Percentiles rank a stretch among this genome's conserved stretches.
Evolutionary conservation across 768 basidiomycete species (phyloP).

Genomic region (Mycena filopes): DNA sequence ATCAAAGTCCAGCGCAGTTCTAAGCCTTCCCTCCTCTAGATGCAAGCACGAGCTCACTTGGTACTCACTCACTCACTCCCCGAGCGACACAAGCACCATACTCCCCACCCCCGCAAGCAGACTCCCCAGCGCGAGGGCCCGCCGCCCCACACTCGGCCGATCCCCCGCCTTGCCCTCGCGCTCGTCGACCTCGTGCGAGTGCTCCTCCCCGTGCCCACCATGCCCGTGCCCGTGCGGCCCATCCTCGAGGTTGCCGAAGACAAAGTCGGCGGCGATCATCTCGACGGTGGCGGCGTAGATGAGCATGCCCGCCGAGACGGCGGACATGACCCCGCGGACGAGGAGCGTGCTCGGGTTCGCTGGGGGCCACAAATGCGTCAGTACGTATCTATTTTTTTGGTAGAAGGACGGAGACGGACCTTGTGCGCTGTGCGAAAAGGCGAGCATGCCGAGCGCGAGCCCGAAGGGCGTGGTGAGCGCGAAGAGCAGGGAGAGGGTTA

Average conservation of each 20-base stretch:
- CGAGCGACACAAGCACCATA: constrained; percentile 71
- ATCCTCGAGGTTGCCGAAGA: constrained; percentile 66
- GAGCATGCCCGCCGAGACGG: constrained; percentile 86
- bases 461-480: constrained; percentile 80
- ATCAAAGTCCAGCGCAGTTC: neutral
- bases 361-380: constrained; percentile 35
- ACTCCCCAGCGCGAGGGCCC: constrained; percentile 68
- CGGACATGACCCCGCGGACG: constrained; percentile 80
- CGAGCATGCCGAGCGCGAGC: constrained; percentile 66
- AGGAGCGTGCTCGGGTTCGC: constrained; percentile 55
- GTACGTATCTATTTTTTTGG: too few relatives aligned
- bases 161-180: constrained; percentile 26
- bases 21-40: too few relatives aligned
- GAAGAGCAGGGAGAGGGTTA: constrained; percentile 69
- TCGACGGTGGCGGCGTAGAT: constrained; percentile 87
- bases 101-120: constrained; percentile 67
- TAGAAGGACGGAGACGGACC: constrained; percentile 3
- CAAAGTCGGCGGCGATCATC: constrained; percentile 89
- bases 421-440: constrained; percentile 50
- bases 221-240: constrained; percentile 38
- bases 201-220: constrained; percentile 29
- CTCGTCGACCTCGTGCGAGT: constrained; percentile 27
- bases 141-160: constrained; percentile 45
- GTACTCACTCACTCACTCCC: constrained; percentile 41
- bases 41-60: too few relatives aligned